phyloP scores from a whole-genome alignment of 208 protist genomes.

The Novymonas esmeraldas region DNA sequence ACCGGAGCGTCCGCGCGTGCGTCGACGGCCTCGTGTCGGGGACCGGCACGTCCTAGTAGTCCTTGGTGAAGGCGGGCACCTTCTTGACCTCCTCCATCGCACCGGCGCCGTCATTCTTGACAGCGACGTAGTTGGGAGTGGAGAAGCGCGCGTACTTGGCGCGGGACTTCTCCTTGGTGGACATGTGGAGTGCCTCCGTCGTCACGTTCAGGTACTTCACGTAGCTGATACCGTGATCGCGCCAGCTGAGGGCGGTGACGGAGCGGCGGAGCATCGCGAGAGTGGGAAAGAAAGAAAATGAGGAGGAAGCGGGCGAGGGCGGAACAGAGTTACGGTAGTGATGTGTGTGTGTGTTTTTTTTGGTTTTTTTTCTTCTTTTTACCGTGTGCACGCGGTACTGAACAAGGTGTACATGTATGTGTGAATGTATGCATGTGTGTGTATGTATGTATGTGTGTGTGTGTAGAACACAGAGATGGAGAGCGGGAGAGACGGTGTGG shows the following conservation, averaged over 20 bases:
- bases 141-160: constrained; percentile 80
- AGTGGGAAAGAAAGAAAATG: constrained; percentile 3
- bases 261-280: constrained; percentile 70
- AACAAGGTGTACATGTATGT: not conserved
- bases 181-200: constrained; percentile 86
- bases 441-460: not conserved
- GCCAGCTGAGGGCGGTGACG: constrained; percentile 62
- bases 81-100: constrained; percentile 68
- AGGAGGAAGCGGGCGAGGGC: not conserved
- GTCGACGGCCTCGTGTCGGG: not conserved
- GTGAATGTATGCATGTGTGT: not conserved
- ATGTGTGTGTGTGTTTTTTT: not conserved
- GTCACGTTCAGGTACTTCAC: constrained; percentile 91
- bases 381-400: not conserved
- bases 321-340: not conserved
- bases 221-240: constrained; percentile 91
- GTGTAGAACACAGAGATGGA: no score
- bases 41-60: constrained; percentile 58
- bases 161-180: constrained; percentile 59
- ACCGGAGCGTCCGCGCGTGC: not conserved
- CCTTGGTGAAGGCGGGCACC: constrained; percentile 67
- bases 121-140: constrained; percentile 64
- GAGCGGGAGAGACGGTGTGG: no score
- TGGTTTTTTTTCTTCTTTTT: not conserved
- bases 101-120: constrained; percentile 67